Evolutionary conservation across 192 early-diverging fungal genomes (phyloP).

Genomic region (Coemansia sp.): DNA sequence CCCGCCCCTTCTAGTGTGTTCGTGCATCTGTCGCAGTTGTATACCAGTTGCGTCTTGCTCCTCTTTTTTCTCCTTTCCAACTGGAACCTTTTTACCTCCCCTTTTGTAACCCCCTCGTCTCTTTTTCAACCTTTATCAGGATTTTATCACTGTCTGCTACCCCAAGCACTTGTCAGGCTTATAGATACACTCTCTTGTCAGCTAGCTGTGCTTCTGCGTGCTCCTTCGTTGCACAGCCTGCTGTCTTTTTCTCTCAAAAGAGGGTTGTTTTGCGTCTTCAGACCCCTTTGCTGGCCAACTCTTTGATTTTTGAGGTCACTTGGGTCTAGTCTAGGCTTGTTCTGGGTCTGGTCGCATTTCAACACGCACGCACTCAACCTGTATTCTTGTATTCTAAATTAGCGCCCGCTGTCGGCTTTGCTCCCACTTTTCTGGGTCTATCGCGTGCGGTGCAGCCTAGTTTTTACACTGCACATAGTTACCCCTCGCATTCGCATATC

Average conservation of each 20-base stretch:
- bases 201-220: conserved; percentile 1
- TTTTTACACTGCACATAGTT: too few relatives aligned
- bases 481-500: conserved; percentile 8
- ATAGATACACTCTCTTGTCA: background rate
- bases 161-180: background rate
- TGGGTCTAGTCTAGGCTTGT: conserved; percentile 9
- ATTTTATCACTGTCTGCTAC: background rate
- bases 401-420: background rate
- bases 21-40: background rate
- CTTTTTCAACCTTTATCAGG: background rate
- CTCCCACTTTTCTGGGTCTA: too few relatives aligned
- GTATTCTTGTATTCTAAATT: conserved; percentile 13
- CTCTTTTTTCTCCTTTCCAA: conserved; percentile 8
- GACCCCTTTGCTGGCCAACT: background rate
- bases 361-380: conserved; percentile 5
- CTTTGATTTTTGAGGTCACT: background rate
- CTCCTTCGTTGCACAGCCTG: background rate
- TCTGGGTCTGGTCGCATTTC: conserved; percentile 2
- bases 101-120: conserved; percentile 5
- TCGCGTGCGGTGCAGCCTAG: too few relatives aligned
- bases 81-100: background rate
- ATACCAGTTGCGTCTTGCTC: conserved; percentile 12
- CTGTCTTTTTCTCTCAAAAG: background rate
- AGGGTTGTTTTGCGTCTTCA: background rate
- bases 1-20: conserved; percentile 12